Base-by-base conservation (phyloP, 2,329 filamentous ascomycete species). In the Hypoxylon sp. region DNA sequence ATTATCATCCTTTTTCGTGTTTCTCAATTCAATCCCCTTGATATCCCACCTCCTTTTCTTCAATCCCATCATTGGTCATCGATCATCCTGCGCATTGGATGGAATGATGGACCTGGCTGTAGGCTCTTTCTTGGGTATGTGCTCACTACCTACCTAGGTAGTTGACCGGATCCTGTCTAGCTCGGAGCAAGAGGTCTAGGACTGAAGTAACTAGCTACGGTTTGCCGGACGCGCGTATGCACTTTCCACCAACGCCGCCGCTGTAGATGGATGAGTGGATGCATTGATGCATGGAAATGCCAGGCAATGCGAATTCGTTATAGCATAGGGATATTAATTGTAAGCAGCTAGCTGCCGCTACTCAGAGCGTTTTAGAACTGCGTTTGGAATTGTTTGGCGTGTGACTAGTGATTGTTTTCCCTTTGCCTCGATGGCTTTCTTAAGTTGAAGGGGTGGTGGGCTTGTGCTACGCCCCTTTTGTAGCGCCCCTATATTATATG, bases 1-100 rank as follows among this genome's bases (percentile, higher is more conserved):
- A n/a, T 41, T 41, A 6, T n/a, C 17, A 17, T 46, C 51, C 21
- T 28, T 32, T 58, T 48, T 6, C 36, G 19, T 30, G 28, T 30
- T 30, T 17, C 34, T 53, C 17, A 14, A 21, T 43, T 43, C 38
- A 11, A 43, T 2, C 17, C 3, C 38, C 17, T 34, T 60, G 50
- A 62, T 62, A 62, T 60, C 57, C 57, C 19, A 19, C 55, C 28
- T 19, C 25, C 10, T 57, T 56, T 52, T 52, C 30, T 45, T 41
- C 61, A 23, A 34, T 43, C 32, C 50, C 11, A 32, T 21, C 11
- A 23, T 43, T 21, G 17, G 17, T 25, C 51, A 19, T 25, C 41
- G 28, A 34, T 14, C 43, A 32, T 19, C 41, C 43, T 59, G 41
- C 48, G 34, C 36, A 43, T 53, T 56, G 56, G 56, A 60, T 65